A percentile compares a stretch with the other conserved stretches of the same genome.
phyloP scores from a whole-genome alignment of 495 filamentous ascomycete species.

The Neurospora sublineolata region DNA sequence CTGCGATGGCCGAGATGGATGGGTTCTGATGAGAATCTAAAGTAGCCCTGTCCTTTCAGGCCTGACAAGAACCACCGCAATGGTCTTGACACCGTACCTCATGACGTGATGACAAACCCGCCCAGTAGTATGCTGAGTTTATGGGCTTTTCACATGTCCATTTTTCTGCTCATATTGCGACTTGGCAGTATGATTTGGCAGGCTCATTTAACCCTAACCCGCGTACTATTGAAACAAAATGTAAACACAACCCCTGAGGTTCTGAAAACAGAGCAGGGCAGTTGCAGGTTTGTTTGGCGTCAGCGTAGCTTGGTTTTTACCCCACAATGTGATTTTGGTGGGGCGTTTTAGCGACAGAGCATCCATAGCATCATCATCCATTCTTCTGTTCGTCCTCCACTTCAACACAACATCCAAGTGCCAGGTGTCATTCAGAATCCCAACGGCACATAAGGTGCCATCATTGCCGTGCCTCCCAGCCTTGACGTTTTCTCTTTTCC shows the following conservation, averaged over 20 bases:
- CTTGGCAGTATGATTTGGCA: background rate
- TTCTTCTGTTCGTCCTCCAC: background rate
- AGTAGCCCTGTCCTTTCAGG: background rate
- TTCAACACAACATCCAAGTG: background rate
- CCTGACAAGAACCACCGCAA: background rate
- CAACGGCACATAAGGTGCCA: background rate
- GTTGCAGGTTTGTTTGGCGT: background rate
- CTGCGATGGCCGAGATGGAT: conserved; percentile 56
- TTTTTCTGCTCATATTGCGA: background rate
- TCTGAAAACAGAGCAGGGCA: background rate
- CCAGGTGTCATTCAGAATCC: background rate
- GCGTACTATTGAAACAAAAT: background rate
- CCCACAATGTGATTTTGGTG: conserved; percentile 13
- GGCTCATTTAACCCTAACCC: background rate
- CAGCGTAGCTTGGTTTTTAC: background rate
- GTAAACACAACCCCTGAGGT: background rate
- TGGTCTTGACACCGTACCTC: background rate
- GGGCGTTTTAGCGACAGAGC: conserved; percentile 2
- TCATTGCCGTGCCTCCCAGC: background rate
- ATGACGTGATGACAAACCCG: background rate
- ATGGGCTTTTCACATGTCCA: background rate
- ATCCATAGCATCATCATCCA: background rate
- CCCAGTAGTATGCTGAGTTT: background rate
- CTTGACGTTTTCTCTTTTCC: background rate
- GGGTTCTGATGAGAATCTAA: conserved; percentile 39